Evolutionary conservation across 2,329 filamentous ascomycete genomes (phyloP).

Genomic region (Cryphonectria carpinicola): DNA sequence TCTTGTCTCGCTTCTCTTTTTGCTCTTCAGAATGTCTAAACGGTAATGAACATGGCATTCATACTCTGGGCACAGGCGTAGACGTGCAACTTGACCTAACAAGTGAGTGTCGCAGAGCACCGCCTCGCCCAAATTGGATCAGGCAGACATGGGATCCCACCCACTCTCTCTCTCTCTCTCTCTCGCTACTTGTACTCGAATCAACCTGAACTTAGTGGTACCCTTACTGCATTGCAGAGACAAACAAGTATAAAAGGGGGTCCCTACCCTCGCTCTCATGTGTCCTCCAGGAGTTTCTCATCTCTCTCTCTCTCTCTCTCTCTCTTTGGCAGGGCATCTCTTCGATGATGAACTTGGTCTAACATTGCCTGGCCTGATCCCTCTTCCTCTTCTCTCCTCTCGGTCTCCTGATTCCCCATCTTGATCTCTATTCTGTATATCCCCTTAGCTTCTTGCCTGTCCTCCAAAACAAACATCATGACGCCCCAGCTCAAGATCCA

Average conservation of each 20-base stretch:
- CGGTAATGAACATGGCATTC: background rate
- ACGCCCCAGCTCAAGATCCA: slow-evolving; percentile 30
- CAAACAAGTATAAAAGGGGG: background rate
- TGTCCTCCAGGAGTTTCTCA: background rate
- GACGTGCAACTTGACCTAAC: background rate
- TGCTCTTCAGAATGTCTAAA: too few relatives aligned
- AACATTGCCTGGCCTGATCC: background rate
- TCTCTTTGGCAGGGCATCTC: background rate
- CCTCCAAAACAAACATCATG: slow-evolving; percentile 22
- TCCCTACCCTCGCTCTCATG: background rate
- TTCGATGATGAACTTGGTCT: background rate
- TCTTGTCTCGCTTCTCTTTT: background rate
- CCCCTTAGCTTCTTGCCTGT: background rate
- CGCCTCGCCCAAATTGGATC: background rate
- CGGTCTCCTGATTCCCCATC: background rate
- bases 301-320: too few relatives aligned
- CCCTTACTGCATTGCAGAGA: too few relatives aligned
- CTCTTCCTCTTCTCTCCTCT: background rate
- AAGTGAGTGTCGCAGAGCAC: background rate
- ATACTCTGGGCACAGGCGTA: background rate
- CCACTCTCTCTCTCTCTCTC: background rate
- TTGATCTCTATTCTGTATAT: background rate
- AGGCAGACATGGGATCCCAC: background rate
- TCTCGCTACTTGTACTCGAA: background rate
- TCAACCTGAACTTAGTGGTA: background rate